These are phyloP conservation scores for Phytophthora quininea DNA, from an alignment of 352 stramenopile species.

Conservation along the genomic window DNA sequence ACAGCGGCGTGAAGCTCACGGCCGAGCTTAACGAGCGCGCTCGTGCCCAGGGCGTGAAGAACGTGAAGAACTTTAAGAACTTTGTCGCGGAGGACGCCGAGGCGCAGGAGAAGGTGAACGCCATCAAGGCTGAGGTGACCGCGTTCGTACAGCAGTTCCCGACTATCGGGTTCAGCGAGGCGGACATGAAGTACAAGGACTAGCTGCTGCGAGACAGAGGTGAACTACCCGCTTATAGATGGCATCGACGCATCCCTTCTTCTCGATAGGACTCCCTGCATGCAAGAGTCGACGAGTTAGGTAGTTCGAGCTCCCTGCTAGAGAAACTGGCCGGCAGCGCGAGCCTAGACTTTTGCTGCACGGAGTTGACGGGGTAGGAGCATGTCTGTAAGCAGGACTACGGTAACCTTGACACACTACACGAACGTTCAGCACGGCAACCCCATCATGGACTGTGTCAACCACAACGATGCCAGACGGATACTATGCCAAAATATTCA, in stretches of 20 bases:
- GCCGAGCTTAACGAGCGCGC: conserved; percentile 90
- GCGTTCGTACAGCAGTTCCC: conserved; percentile 96
- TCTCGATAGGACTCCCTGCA: conserved; percentile 17
- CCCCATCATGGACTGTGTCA: too few species aligned
- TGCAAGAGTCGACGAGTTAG: conserved; percentile 13
- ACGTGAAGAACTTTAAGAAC: conserved; percentile 91
- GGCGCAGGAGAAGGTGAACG: conserved; percentile 65
- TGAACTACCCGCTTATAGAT: conserved; percentile 2
- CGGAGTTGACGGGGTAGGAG: background rate
- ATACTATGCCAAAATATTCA: too few species aligned
- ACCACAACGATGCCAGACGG: too few species aligned
- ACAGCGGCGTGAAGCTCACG: conserved; percentile 95
- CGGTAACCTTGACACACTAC: conserved; percentile 2
- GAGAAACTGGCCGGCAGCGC: conserved; percentile 13
- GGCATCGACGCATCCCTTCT: background rate
- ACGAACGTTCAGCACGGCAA: background rate
- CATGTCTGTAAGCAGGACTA: conserved; percentile 6
- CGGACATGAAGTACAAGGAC: conserved; percentile 92
- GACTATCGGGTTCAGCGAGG: conserved; percentile 95
- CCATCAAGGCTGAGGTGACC: conserved; percentile 90
- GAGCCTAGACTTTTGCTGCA: conserved; percentile 14
- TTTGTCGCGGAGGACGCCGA: conserved; percentile 68
- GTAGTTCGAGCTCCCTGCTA: conserved; percentile 21
- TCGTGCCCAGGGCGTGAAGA: conserved; percentile 94
- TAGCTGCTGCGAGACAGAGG: conserved; percentile 32